A percentile compares a stretch with the other conserved stretches of the same genome.
phyloP scores from a whole-genome alignment of 2,329 filamentous ascomycete species.

The Thermothelomyces thermophilus region DNA sequence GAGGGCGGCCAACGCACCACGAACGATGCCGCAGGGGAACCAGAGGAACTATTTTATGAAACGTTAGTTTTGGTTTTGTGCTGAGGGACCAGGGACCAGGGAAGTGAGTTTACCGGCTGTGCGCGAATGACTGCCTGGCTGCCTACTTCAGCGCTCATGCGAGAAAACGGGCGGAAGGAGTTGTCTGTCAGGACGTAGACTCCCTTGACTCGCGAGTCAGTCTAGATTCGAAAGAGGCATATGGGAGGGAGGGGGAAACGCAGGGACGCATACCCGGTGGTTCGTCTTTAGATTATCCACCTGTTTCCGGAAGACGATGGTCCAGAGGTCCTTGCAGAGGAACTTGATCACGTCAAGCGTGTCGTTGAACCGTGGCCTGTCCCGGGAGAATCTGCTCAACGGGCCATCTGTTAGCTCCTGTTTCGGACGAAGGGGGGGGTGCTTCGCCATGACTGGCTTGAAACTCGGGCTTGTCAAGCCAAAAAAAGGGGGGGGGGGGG shows the following conservation, averaged over 20 bases:
- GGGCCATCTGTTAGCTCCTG: background rate
- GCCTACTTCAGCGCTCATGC: constrained; percentile 79
- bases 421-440: too few species aligned
- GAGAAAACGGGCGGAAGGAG: constrained; percentile 76
- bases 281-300: constrained; percentile 99
- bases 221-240: constrained; percentile 3
- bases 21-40: constrained; percentile 89
- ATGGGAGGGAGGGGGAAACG: background rate
- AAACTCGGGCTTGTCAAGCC: background rate
- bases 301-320: constrained; percentile 88
- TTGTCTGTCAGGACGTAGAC: constrained; percentile 96
- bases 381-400: constrained; percentile 61
- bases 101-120: constrained; percentile 57
- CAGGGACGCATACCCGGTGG: constrained; percentile 56
- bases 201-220: constrained; percentile 46
- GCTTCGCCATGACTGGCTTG: too few species aligned
- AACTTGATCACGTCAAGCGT: constrained; percentile 97
- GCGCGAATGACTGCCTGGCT: constrained; percentile 67
- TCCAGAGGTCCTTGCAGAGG: constrained; percentile 97
- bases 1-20: constrained; percentile 85
- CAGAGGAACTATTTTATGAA: constrained; percentile 64
- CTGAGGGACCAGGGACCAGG: background rate
- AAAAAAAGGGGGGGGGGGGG: background rate
- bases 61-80: constrained; percentile 5
- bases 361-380: constrained; percentile 82